Evolutionary conservation across 768 basidiomycete species (phyloP), one percentile per base, ranked within the genome.

Genomic region (Rhodotorula graminis): DNA sequence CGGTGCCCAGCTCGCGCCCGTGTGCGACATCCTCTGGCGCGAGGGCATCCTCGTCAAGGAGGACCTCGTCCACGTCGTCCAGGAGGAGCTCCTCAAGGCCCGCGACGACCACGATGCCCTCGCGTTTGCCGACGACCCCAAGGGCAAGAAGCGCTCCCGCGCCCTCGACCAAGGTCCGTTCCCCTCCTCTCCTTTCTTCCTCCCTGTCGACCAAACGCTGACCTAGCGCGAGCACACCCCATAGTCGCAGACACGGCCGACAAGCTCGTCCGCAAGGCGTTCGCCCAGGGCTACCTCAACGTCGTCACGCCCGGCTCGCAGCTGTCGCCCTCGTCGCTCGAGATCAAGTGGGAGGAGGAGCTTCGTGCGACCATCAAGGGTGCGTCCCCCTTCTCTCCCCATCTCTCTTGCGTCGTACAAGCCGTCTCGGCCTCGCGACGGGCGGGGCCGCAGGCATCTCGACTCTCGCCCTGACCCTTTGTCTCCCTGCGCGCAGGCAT

Each of bases 291-390:
- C n/a, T 92, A 92, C 81, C 82, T 94, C 61, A 90, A 89, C 77
- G 88, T 91, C 31, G 89, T 91, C 27, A 91, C 90, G 2, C 78
- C 87, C 47, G 83, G 90, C 29, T 90, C 89, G 0, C 92, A 93
- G 75, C 80, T 88, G 53, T 93, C 91, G 33, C 90, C 90, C 16
- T 84, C 86, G 44, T 92, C 93, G 79, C 89, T 89, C 76, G 85
- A 86, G 31, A 90, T 93, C 60, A 84, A 87, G 72, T 92, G 92
- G 78, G 91, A 91, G 79, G 83, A 83, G 0, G 90, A 93, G 49
- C 62, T 76, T 8, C 37, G 67, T 14, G 59, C 67, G 31, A 57
- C 52, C 33, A 76, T 76, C 77, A 72, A 72, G 55, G 71, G 74
- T 76, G 60, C 12, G 72, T 23, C 33, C 18, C 2, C 52, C 25